Conservation (phyloP, 768 basidiomycete species). For the Suillus spraguei region DNA sequence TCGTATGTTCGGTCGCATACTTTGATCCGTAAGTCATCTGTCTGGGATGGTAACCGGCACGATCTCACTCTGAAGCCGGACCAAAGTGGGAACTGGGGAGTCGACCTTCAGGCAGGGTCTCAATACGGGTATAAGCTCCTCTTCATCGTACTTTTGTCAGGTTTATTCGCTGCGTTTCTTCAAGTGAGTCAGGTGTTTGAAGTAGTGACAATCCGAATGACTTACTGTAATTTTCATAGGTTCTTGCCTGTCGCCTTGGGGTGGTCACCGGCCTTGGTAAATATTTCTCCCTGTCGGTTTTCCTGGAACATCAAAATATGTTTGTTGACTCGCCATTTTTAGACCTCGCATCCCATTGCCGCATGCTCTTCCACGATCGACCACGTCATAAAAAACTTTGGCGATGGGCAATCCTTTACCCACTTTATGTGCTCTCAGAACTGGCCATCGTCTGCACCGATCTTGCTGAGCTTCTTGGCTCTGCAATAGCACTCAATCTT, state of each 20-base stretch:
- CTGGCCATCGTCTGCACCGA: slow-evolving; percentile 78
- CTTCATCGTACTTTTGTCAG: slow-evolving; percentile 83
- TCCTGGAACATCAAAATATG: slow-evolving; percentile 6
- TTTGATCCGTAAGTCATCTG: slow-evolving; percentile 72
- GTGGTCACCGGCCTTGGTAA: slow-evolving; percentile 80
- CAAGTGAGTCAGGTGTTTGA: slow-evolving; percentile 51
- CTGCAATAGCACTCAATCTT: slow-evolving; percentile 79
- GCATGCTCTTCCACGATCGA: slow-evolving; percentile 64
- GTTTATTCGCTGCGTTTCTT: slow-evolving; percentile 79
- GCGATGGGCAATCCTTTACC: slow-evolving; percentile 64
- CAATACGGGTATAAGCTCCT: slow-evolving; percentile 84
- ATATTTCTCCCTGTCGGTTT: slow-evolving; percentile 16
- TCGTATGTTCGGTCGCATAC: slow-evolving; percentile 87
- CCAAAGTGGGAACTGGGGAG: slow-evolving; percentile 83
- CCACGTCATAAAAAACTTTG: slow-evolving; percentile 57
- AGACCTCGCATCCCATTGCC: slow-evolving; percentile 67
- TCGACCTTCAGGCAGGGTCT: slow-evolving; percentile 87
- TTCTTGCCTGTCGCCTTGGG: slow-evolving; percentile 79
- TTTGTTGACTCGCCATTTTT: slow-evolving; percentile 23
- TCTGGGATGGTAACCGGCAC: slow-evolving; percentile 1
- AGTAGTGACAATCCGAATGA: background rate
- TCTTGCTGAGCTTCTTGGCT: slow-evolving; percentile 80
- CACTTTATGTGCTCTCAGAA: slow-evolving; percentile 66
- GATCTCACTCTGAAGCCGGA: background rate
- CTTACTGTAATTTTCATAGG: slow-evolving; percentile 40